Base-by-base conservation (phyloP, 495 filamentous ascomycete species). In the Clohesyomyces aquaticus region DNA sequence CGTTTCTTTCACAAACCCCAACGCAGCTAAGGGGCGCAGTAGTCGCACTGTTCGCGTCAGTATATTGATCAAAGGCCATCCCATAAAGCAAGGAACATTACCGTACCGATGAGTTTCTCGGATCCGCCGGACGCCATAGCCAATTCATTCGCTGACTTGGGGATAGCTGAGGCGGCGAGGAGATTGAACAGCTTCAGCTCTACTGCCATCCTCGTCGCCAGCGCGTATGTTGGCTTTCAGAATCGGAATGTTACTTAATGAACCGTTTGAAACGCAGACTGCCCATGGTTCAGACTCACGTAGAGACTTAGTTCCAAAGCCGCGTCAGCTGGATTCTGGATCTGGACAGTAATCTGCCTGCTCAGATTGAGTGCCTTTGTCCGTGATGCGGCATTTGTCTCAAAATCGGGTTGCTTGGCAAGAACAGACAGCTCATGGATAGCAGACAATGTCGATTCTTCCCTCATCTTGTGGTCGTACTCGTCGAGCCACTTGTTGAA, bases 101-200 rank as follows among this genome's bases (percentile, higher is more conserved):
- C 8, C 43, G 14, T 47, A 47, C 43, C 43, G 4, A 47, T n/a
- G 21, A 47, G 43, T 8, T 47, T 23, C 8, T 29, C 21, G 3
- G 48, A 52, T 8, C 48, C 18, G 25, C 48, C 22, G 10, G 48
- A 52, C 10, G 48, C 19, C 25, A 16, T 52, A 6, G 25, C 18
- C 8, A 52, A 22, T 4, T 52, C 48, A 52, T 4, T 18, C 8
- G 48, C 48, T 10, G 48, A 25, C 18, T 23, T 22, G 4, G 21
- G 19, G 8, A 22, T 18, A 4, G 19, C 9, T 3, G 4, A 8
- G 4, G 18, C 48, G 8, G 21, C 48, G 18, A 52, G 22, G 11
- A 52, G 22, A 9, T 25, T 12, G 25, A 52, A 52, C 8, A 52
- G 48, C 27, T 52, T 25, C 48, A 52, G 9, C 22, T 52, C 25